Base-by-base conservation (phyloP, 345 rosid species). In the Mercurialis annua region DNA sequence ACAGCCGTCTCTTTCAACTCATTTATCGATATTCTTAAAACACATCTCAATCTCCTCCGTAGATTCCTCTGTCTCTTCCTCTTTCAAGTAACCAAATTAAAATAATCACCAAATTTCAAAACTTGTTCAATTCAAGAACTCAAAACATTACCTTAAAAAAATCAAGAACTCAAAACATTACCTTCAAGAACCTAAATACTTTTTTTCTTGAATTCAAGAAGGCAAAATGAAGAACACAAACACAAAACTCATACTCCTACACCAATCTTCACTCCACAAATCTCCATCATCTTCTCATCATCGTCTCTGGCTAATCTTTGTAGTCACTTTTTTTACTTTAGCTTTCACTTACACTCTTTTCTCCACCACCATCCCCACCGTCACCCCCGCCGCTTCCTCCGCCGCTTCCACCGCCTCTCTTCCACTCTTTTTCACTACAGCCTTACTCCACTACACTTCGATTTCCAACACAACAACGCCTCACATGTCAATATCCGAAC, bases 381-480 rank as follows among this genome's bases (percentile, higher is more conserved):
- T 65, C 66, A 7, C 68, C 71, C 17, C 75, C 58, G 29, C 85
- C 65, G 38, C 78, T 44, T 63, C 83, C 26, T 15, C 64, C 54
- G 6, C 46, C 57, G 20, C 82, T 5, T 5, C 82, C 11, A 24
- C 80, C 64, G 27, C 73, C 55, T 49, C 85, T 29, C 67, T 85
- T 21, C 81, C 87, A 1, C 71, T 82, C 7, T 67, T 88, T 16
- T 59, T 86, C 75, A 30, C 83, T 76, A 33, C 82, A 65, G 89
- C 96, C 12, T 90, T 92, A 64, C 89, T 88, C 76, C 89, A 87
- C 79, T 90, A 87, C 77, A 76, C 91, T 48, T 71, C 91, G 71
- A 34, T 79, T 34, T 27, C 86, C 43, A 84, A 84, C 81, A 46
- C 82, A 76, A 80, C 87, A 24, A 57, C 65, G 33, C 76, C 77